Evolutionary conservation across 2,329 filamentous ascomycete genomes (phyloP), one percentile per base, ranked within the genome.

Genomic region (Penicillium paneum): DNA sequence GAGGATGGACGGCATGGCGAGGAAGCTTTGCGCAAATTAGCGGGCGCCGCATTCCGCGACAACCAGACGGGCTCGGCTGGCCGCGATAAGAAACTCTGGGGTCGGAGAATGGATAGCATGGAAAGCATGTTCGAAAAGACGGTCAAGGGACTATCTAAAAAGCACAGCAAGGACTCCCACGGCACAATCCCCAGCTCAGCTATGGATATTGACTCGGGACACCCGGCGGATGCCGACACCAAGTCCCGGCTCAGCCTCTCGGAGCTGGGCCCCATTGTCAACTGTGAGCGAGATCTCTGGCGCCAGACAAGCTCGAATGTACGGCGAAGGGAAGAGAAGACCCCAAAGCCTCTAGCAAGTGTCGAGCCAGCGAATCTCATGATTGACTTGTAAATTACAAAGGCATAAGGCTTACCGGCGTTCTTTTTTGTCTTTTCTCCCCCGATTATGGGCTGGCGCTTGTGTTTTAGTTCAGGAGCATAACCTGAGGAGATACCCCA

Each of bases 1-100:
- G 80, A 86, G 64, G 85, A 88, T 66, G 84, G 84, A 13, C 79
- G 86, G 42, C 70, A 85, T 56, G 85, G 84, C 8, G 85, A 88
- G 67, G 82, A 86, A 63, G 84, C 84, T 19, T 69, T 88, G 58
- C 76, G 85, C 45, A 86, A 83, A 64, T 73, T 88, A 65, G 77
- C 79, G 4, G 80, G 81, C 26, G 78, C 78, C 1, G 74, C 73
- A 12, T 73, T 70, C 53, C 71, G 76, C 56, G 67, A 76, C 46
- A 73, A 74, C 21, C 68, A 76, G 34, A 64, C 67, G 3, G 74
- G 74, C 48, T 71, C 72, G 13, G 71, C 74, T 28, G 75, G 72
- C 35, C 68, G 70, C 42, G 72, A 77, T 48, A 75, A 74, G 63
- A 70, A 65, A 57, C 64, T 67, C 13, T 74, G 73, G 72, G 71